Conservation (phyloP, 257 asterid species). For the Gentiana dahurica region DNA sequence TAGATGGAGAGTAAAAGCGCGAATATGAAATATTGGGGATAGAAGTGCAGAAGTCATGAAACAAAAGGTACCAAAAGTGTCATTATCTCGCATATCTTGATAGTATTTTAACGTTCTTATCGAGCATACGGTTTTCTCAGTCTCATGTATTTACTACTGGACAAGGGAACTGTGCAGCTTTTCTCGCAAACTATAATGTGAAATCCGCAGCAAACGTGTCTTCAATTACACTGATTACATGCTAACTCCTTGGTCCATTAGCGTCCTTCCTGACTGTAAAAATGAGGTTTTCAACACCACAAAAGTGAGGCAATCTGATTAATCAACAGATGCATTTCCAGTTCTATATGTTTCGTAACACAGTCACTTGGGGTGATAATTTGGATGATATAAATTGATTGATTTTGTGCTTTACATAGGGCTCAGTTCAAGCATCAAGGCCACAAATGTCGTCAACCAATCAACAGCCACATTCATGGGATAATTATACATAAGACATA, state of each 20-base stretch:
- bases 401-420: constrained; percentile 14
- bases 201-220: constrained; percentile 30
- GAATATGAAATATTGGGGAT: no score
- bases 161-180: constrained; percentile 48
- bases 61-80: no score
- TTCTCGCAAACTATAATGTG: constrained; percentile 46
- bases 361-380: not conserved
- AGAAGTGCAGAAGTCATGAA: no score
- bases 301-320: constrained; percentile 20
- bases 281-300: constrained; percentile 57
- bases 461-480: constrained; percentile 41
- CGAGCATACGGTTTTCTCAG: constrained; percentile 16
- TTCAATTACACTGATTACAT: constrained; percentile 34
- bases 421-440: constrained; percentile 35
- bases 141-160: constrained; percentile 36
- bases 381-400: constrained; percentile 2
- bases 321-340: not conserved
- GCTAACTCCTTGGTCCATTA: constrained; percentile 70
- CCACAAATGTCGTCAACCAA: constrained; percentile 26
- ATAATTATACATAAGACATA: constrained; percentile 38
- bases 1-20: no score
- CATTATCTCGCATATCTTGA: no score
- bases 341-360: not conserved
- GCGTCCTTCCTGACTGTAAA: constrained; percentile 64
- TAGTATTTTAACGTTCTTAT: not conserved